A percentile compares a stretch with the other conserved stretches of the same genome.
These are phyloP conservation scores for Cyberlindnera nakhonratchasimensis DNA, from an alignment of 805 yeast genomes.

Conservation along the genomic window DNA sequence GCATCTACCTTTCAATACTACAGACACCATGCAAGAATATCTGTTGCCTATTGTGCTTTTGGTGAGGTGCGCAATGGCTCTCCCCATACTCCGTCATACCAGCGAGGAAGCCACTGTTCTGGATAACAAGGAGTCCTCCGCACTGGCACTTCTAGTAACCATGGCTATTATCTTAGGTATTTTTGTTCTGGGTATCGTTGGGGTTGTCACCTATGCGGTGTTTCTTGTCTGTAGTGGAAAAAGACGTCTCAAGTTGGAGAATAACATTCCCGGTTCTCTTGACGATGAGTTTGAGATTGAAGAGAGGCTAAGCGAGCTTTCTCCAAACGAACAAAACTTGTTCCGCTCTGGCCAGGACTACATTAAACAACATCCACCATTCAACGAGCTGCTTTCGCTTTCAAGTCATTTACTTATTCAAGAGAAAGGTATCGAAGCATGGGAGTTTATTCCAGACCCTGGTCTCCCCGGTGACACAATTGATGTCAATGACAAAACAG, in stretches of 20 bases:
- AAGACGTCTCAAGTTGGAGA: conserved; percentile 18
- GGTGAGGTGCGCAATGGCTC: not conserved
- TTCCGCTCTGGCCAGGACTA: conserved; percentile 44
- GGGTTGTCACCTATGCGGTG: conserved; percentile 5
- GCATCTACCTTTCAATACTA: not conserved
- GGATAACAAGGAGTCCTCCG: conserved; percentile 3
- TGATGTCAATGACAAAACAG: conserved; percentile 45
- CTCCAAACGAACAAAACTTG: conserved; percentile 53
- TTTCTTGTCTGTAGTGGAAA: conserved; percentile 4
- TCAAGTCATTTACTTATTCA: conserved; percentile 44
- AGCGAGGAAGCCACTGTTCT: not conserved
- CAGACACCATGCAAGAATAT: not conserved
- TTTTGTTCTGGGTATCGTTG: conserved; percentile 6
- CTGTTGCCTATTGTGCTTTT: not conserved
- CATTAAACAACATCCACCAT: conserved; percentile 23
- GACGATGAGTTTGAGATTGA: conserved; percentile 47
- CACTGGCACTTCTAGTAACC: conserved; percentile 10
- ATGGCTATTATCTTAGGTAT: conserved; percentile 6
- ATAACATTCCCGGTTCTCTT: conserved; percentile 49
- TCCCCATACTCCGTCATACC: not conserved
- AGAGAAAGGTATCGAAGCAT: conserved; percentile 80
- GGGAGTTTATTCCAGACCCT: conserved; percentile 57
- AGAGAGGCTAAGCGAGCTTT: conserved; percentile 46
- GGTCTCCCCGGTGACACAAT: conserved; percentile 49
- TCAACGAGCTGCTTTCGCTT: conserved; percentile 28